Base-by-base conservation (phyloP, 2,329 filamentous ascomycete genomes). In the Thelonectria rubi region DNA sequence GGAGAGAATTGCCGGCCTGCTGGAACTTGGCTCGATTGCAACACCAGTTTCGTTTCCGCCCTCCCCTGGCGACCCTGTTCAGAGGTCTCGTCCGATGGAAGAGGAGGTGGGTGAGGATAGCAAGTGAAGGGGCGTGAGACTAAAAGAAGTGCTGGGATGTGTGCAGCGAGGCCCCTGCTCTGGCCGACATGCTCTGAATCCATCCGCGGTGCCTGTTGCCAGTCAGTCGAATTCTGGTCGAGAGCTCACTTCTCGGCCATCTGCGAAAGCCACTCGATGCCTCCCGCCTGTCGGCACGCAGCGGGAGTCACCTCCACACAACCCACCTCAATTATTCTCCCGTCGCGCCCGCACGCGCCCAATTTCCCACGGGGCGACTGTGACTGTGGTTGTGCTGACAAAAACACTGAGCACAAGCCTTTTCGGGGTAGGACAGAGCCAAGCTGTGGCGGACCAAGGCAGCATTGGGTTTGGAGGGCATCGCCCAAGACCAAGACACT, bases 61-160 rank as follows among this genome's bases (percentile, higher is more conserved):
- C 63, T 63, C 63, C 69, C 58, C 61, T 68, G 69, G 56, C 58
- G 58, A 59, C 54, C 46, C 60, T 39, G 59, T 60, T 72, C 60
- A 55, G 69, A 54, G 63, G 56, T 71, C 64, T 66, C 54, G 63
- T 71, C 69, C 69, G 71, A 71, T 55, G 61, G 58, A 58, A 64
- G 62, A 59, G 64, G 67, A 69, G 69, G 66, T 63, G 62, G 49
- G 58, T 50, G 62, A 60, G 45, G 24, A 47, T 58, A 56, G 2
- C 32, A 46, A 61, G 51, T 26, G 4, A 21, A 63, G 58, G 69
- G 69, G 69, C 45, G 67, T 71, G 69, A 56, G 57, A 59, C 42
- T 65, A 71, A 34, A 60, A 43, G 37, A 55, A 56, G 58, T 58
- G 45, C 64, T 55, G 48, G 65, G 57, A 65, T 55, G 26, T 56